Evolutionary conservation across 83 land plant species (phyloP).

Genomic region (Isoetes engelmannii): DNA sequence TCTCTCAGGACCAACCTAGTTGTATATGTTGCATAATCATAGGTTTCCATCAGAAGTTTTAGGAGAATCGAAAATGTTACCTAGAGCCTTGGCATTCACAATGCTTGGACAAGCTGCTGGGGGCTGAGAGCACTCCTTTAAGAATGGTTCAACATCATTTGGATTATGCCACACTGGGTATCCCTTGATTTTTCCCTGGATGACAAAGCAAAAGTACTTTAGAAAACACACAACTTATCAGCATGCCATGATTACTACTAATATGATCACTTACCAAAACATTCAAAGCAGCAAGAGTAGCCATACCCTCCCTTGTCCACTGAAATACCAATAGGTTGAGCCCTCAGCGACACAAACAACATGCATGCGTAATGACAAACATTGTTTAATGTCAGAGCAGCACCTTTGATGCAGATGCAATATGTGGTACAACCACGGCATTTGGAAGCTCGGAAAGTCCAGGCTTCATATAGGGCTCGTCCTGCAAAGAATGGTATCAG

Average conservation of each 20-base stretch:
- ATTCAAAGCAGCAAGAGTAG: conserved; percentile 89
- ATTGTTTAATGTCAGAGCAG: too few species aligned
- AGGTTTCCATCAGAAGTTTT: too few species aligned
- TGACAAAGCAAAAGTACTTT: neutral
- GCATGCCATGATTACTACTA: neutral
- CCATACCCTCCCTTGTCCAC: conserved; percentile 99
- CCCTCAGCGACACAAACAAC: neutral
- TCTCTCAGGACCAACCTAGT: too few species aligned
- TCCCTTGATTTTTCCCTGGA: conserved; percentile 82
- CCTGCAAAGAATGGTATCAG: conserved; percentile 31
- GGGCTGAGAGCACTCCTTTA: conserved; percentile 64
- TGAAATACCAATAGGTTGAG: conserved; percentile 17
- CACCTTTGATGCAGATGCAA: conserved; percentile 99
- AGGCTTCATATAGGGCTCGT: conserved; percentile 96
- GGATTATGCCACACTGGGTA: conserved; percentile 87
- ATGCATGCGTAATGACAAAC: neutral
- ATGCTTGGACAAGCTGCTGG: conserved; percentile 93
- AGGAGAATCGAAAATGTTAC: conserved; percentile 23
- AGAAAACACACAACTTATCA: neutral
- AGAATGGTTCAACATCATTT: conserved; percentile 67
- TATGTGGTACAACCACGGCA: conserved; percentile 88
- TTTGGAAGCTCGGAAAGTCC: conserved; percentile 90
- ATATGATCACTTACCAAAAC: conserved; percentile 49
- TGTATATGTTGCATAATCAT: too few species aligned
- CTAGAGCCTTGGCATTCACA: conserved; percentile 82